Evolutionary conservation across 768 basidiomycete species (phyloP).

Genomic region (Paxillus rubicundulus): DNA sequence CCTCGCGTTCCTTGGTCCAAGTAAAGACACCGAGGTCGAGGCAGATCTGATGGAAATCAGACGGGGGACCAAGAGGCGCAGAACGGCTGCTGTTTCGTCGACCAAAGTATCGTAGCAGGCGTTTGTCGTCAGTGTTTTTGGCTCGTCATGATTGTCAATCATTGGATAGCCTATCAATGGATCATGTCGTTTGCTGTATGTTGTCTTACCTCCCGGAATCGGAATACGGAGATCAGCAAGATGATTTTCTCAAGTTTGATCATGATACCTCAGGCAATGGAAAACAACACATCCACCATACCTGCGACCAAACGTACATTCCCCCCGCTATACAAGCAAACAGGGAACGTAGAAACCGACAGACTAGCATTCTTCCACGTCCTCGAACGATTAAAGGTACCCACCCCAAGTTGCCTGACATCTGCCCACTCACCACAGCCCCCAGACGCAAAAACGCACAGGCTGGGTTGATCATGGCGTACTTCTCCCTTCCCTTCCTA

Average conservation of each 20-base stretch:
- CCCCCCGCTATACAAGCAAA: conserved; percentile 54
- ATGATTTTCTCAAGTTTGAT: not conserved
- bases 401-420: not conserved
- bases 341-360: conserved; percentile 57
- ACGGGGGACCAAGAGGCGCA: conserved; percentile 62
- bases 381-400: conserved; percentile 83
- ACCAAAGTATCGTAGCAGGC: conserved; percentile 26
- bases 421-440: not conserved
- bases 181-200: not conserved
- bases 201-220: conserved; percentile 32
- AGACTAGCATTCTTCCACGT: conserved; percentile 89
- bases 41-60: conserved; percentile 76
- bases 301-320: conserved; percentile 42
- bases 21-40: conserved; percentile 72
- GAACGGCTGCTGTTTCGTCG: conserved; percentile 31
- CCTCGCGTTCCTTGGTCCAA: conserved; percentile 48
- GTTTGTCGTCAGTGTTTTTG: not conserved
- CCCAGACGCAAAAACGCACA: conserved; percentile 89
- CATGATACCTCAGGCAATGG: not conserved
- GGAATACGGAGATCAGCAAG: conserved; percentile 19
- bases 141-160: not conserved
- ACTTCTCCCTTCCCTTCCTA: not conserved
- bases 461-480: conserved; percentile 87
- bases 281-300: not conserved
- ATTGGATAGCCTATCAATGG: not conserved